Conservation (phyloP, 2,329 filamentous ascomycete genomes). For the Sclerotinia minor region DNA sequence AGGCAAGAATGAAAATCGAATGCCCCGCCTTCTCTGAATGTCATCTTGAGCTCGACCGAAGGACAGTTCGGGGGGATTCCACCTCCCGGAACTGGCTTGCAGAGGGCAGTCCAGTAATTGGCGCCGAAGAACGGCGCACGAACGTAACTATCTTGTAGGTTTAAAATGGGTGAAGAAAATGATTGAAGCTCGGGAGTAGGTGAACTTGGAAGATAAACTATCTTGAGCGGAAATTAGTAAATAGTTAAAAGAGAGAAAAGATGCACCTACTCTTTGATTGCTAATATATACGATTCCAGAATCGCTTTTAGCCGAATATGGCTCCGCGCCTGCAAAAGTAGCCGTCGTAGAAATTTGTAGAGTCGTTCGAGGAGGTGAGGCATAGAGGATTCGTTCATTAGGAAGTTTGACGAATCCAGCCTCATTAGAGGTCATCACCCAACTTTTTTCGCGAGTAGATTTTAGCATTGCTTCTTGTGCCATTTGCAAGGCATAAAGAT, state of each 20-base stretch:
- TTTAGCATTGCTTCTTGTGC: conserved; percentile 37
- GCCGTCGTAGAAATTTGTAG: conserved; percentile 67
- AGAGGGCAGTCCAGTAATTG: conserved; percentile 81
- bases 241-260: conserved; percentile 27
- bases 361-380: conserved; percentile 75
- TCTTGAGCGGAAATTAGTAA: conserved; percentile 49
- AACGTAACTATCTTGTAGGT: conserved; percentile 82
- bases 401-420: conserved; percentile 80
- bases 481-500: conserved; percentile 37
- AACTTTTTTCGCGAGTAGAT: conserved; percentile 52
- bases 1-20: conserved; percentile 85
- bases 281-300: conserved; percentile 78
- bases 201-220: conserved; percentile 81
- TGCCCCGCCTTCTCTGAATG: conserved; percentile 93
- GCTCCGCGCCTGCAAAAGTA: conserved; percentile 61
- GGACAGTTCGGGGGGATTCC: conserved; percentile 74
- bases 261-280: conserved; percentile 71
- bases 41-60: conserved; percentile 77
- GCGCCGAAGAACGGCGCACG: conserved; percentile 89
- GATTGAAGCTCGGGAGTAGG: conserved; percentile 71
- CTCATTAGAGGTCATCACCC: conserved; percentile 83
- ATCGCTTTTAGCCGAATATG: conserved; percentile 70
- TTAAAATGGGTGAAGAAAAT: conserved; percentile 85
- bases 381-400: conserved; percentile 78
- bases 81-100: conserved; percentile 79